Base-by-base conservation (phyloP, 257 asterid genomes). In the Forsythia suspensa region DNA sequence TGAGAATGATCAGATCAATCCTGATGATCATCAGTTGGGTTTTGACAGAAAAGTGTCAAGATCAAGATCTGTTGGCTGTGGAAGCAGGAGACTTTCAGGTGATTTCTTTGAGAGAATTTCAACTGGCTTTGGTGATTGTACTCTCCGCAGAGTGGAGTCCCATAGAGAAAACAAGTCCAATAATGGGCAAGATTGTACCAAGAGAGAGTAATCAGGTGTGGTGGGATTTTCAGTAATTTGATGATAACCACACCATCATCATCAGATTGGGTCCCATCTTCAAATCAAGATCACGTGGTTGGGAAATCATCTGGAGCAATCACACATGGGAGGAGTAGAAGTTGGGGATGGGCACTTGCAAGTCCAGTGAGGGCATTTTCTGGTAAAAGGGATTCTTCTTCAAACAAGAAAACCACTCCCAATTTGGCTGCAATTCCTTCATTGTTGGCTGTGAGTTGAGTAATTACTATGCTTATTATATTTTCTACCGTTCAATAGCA, bases 291-390 rank as follows among this genome's bases (percentile, higher is more conserved):
- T 42, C 79, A 51, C 41, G 82, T 51, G 75, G 80, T 65, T 61
- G 86, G 89, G 71, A 83, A 88, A 24, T 72, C 85, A 40, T 40
- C 83, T 6, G 75, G 84, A n/a, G 69, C 84, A 61, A 84, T 86
- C 67, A 87, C 87, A 44, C 90, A 90, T 86, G 94, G 91, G 83
- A 91, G 96, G 87, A 93, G 84, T 69, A 95, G 72, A 73, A 95
- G 97, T 77, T 95, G 98, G 99, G 96, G 93, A 0, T 93, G 99
- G 98, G 98, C 97, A 67, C 83, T 94, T 81, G 98, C 98, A 41
- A 92, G 97, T 71, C 99, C 99, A 13, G 90, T 96, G 88, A 92
- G 97, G 73, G 97, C 96, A 52, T 96, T 94, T 81, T 12, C 68
- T 55, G 88, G 82, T 20, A 92, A 89, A 85, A 90, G 80, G 78